Base-by-base conservation (phyloP, 2,329 filamentous ascomycete genomes). In the Fusarium sp. region DNA sequence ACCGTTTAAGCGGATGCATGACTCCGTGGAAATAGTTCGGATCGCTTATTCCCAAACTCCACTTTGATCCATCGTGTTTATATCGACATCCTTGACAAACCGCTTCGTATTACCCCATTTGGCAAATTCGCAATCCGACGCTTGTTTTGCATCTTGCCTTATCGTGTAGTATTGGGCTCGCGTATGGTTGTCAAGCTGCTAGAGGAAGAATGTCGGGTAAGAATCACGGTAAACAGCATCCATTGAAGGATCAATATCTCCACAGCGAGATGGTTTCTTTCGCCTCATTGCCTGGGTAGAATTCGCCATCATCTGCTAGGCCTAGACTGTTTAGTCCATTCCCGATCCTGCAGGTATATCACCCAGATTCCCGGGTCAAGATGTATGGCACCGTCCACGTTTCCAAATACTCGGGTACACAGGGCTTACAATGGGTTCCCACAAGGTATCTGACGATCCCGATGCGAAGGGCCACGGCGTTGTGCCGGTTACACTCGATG, bases 101-200 rank as follows among this genome's bases (percentile, higher is more conserved):
- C 60, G 59, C 25, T 52, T 58, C 20, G 6, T 11, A 35, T 59
- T 68, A 45, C 66, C 60, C 34, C 8, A 56, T 64, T 39, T 11
- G 65, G 65, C 34, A 60, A 13, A 60, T 68, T 68, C 66, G 66
- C 66, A 65, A 68, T 68, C 20, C 27, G 56, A 35, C 63, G 7
- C 43, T 48, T 20, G 45, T 66, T 35, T 68, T 68, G 54, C 66
- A 62, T 52, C 61, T 68, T 68, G 8, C 25, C 32, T 52, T 52
- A 56, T 50, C 48, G n/a, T 27, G 41, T 30, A 48, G 32, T 56
- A 23, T 52, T 52, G 30, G 25, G 48, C 18, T 52, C 48, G 45
- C 23, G 23, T 50, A n/a, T 25, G 9, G 4, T 9, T 48, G 1
- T 11, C 20, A 25, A 23, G 13, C 3, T 16, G 8, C 41, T 45